Base-by-base conservation (phyloP, 1,284 basidiomycete species). In the Rhizoctonia solani region DNA sequence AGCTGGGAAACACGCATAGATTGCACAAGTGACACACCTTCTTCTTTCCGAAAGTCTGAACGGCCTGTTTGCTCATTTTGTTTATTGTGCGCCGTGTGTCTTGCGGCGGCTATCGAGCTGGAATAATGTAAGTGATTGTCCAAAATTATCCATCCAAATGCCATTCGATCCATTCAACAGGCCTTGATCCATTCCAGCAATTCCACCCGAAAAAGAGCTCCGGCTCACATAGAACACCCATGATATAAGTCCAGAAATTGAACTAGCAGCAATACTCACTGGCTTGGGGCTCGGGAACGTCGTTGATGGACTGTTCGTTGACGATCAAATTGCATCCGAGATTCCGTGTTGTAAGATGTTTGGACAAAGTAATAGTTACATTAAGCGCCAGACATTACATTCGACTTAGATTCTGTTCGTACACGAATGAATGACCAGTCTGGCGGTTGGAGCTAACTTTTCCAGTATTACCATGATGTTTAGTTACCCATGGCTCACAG, bases 11-110 rank as follows among this genome's bases (percentile, higher is more conserved):
- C 42, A 37, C 4, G 21, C 41, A 25, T 34, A 16, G 27, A 54
- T 13, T 53, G 47, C 42, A 68, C 56, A n/a, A 56, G 23, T 63
- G 78, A 27, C 86, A 72, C 76, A 86, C 92, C 89, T 96, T 96
- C 89, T 97, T 97, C 91, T 97, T 97, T 81, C 94, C 94, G 82
- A 97, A 97, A 72, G 92, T 95, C 80, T 97, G 95, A 74, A 97
- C 93, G 83, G 93, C 90, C 82, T 92, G 90, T 74, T 80, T 79
- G 79, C 87, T 81, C 74, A 65, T 65, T 54, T 54, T 54, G 39
- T 39, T n/a, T 37, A n/a, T 47, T 2, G 32, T 65, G 47, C 42
- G 71, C 71, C 69, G 74, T 42, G 55, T 37, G 54, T 61, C 52
- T 44, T 70, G 63, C 34, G 27, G 61, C 61, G 49, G 49, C 61